Conservation (phyloP, 345 rosid genomes). For the Eucalyptus marginata region DNA sequence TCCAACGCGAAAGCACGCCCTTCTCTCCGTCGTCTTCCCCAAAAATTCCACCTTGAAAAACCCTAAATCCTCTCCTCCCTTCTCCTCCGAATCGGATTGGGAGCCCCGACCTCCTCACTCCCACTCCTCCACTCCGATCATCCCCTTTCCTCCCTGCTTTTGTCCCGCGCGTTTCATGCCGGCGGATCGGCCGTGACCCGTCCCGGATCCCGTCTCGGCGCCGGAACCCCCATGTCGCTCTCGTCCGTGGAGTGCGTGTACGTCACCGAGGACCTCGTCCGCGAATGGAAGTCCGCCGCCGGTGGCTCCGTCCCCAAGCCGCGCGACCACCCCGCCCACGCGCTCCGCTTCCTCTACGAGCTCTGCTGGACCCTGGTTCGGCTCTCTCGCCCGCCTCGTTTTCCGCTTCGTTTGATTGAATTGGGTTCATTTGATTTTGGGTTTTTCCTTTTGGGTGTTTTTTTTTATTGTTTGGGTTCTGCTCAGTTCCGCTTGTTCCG, state of each 20-base stretch:
- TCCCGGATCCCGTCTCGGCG: background rate
- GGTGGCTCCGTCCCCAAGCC: slow-evolving; percentile 48
- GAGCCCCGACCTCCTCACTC: background rate
- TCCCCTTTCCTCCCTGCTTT: background rate
- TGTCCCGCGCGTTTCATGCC: background rate
- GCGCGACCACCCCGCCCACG: slow-evolving; percentile 49
- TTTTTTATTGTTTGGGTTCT: background rate
- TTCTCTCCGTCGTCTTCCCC: background rate
- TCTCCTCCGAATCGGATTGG: background rate
- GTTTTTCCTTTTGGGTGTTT: background rate
- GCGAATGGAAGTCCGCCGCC: slow-evolving; percentile 47
- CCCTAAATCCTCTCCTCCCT: background rate
- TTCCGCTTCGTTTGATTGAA: background rate
- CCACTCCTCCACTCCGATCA: background rate
- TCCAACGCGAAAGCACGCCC: background rate
- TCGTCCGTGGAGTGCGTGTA: slow-evolving; percentile 53
- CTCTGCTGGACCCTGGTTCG: slow-evolving; percentile 70
- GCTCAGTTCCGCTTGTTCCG: background rate
- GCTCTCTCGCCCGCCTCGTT: background rate
- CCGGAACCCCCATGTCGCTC: slow-evolving; percentile 33
- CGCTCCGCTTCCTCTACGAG: slow-evolving; percentile 92
- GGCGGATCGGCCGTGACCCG: background rate
- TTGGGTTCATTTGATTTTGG: background rate
- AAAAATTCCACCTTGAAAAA: background rate
- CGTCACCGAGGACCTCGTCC: slow-evolving; percentile 63